Base-by-base conservation (phyloP, 169 alveolate genomes). In the Neospora caninum region DNA sequence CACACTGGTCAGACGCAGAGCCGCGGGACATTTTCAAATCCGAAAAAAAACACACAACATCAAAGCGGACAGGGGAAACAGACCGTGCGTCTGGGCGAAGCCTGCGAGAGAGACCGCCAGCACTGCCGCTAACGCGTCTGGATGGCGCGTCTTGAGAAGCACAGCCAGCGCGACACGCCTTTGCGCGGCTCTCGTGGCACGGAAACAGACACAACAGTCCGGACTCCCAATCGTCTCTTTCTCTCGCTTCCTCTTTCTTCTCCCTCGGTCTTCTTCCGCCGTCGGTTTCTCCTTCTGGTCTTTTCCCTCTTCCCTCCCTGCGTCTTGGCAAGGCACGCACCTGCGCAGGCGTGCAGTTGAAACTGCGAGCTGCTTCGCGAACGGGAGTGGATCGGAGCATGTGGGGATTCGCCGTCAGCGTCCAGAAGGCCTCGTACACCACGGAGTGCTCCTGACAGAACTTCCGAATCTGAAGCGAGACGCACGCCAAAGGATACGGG, bases 381-480 rank as follows among this genome's bases (percentile, higher is more conserved):
- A 89, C 82, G 22, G 82, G 53, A 22, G 88, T 41, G 16, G 49
- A 25, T 22, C 93, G 87, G 45, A 89, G 93, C 69, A 89, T 45
- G 38, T 89, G 93, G 70, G 93, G 93, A 39, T 89, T 89, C 16
- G 93, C 93, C 18, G 93, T 89, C 6, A 89, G 88, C 34, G 93
- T 89, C 93, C 93, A 89, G 73, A 89, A 89, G 87, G 87, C 88
- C 49, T 89, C 73, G 41, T 89, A 89, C 43, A 70, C 88, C 42
- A 89, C 49, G 34, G 49, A 73, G n/a, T 89, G 42, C 49, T 42
- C 49, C 45, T 34, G n/a, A 53, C 93, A 89, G 69, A 78, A 89
- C 45, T 69, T 58, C 18, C 67, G 53, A 22, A 82, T 9, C 89
- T 82, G 89, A 4, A 36, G 2, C 36, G 20, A 1, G 4, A 18